Evolutionary conservation across 148 eudicot species (phyloP).

Genomic region (Arctostaphylos glauca): DNA sequence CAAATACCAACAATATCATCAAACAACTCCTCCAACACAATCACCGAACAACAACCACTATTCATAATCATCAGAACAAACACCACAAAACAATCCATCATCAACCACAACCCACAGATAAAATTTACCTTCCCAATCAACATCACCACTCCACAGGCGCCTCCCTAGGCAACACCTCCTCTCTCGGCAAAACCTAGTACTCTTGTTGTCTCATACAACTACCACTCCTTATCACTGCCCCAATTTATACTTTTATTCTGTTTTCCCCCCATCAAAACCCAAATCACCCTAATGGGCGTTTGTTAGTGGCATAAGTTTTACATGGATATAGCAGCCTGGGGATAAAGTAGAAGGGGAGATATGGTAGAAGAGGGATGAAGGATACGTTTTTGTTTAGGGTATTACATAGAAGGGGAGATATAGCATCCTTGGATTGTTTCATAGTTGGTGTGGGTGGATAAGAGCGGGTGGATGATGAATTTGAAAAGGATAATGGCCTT

Average conservation of each 20-base stretch:
- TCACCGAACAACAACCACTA: background rate
- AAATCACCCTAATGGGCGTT: background rate
- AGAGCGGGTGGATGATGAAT: too few relatives aligned
- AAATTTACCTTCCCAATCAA: background rate
- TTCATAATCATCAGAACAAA: background rate
- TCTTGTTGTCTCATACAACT: background rate
- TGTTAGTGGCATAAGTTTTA: too few relatives aligned
- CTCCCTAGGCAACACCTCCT: background rate
- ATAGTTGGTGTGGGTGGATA: too few relatives aligned
- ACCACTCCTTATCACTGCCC: background rate
- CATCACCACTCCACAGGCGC: background rate
- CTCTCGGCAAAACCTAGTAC: background rate
- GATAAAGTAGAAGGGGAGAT: too few relatives aligned
- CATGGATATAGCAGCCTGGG: too few relatives aligned
- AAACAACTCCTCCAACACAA: background rate
- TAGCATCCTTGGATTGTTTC: too few relatives aligned
- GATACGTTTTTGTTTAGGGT: too few relatives aligned
- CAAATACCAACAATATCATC: background rate
- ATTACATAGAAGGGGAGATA: too few relatives aligned
- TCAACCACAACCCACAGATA: background rate
- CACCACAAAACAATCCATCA: background rate
- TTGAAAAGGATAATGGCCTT: too few relatives aligned
- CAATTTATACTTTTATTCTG: background rate
- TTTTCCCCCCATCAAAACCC: background rate
- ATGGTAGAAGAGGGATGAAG: too few relatives aligned